Base-by-base conservation (phyloP, 768 basidiomycete genomes). In the Kwoniella sp. region DNA sequence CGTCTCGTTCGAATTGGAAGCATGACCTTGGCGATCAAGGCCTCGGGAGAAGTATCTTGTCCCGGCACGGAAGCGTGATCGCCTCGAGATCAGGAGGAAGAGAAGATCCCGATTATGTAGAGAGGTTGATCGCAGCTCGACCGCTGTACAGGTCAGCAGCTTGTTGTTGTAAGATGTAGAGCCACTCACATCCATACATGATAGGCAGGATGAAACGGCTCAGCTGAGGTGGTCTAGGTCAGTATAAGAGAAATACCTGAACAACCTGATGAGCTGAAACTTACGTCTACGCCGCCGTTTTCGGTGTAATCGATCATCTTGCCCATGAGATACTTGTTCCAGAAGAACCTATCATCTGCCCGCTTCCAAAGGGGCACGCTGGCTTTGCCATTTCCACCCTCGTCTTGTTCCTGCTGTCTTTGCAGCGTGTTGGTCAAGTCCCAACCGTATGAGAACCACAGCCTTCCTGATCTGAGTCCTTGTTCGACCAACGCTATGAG, bases 1-100 rank as follows among this genome's bases (percentile, higher is more conserved):
- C 5, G 95, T 93, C 75, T 99, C 95, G 71, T 96, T 95, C 77
- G 89, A 98, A 75, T 99, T 99, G 51, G 91, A 89, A 34, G 88
- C 88, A 70, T 96, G 82, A 2, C 92, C 95, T 8, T 86, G 78
- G 17, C 82, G 77, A 72, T 98, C 91, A 61, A 99, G 80, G 4
- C 95, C 95, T 40, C 95, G 84, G 17, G 89, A 82, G 77, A 98
- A 95, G 79, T 93, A 98, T 43, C 95, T 88, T 12, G 95, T 96
- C 5, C 95, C 95, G 25, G 95, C 89, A 52, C 93, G 84, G 77
- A 86, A 87, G 19, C 95, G 87, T 10, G 89, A 92, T 46, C 92
- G 87, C 25, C 95, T 85, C 60, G 91, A 91, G 62, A 98, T 86
- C 65, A 99, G 83, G 63, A 83, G 84, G 59, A 98, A 79, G 39